These are phyloP conservation scores for Solanum etuberosum DNA, from an alignment of 257 asterid species.

Conservation along the genomic window DNA sequence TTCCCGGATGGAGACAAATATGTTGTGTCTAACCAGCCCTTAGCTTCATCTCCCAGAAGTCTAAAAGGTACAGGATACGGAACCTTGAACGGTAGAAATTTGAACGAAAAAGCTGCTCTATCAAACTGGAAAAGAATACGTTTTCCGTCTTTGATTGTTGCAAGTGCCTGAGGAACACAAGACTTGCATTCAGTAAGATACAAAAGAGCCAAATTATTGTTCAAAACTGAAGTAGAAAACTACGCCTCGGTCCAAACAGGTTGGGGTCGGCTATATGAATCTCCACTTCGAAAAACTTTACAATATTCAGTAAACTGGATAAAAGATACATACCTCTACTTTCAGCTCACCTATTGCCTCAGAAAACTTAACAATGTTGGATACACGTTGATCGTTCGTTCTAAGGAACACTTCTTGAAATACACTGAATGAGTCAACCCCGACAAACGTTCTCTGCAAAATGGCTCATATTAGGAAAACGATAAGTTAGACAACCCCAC, in stretches of 20 bases:
- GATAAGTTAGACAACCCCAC: neutral
- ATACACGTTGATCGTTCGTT: constrained; percentile 69
- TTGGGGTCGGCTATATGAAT: neutral
- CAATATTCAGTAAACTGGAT: neutral
- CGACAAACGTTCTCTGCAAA: constrained; percentile 85
- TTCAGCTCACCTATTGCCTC: constrained; percentile 71
- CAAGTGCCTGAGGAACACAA: constrained; percentile 46
- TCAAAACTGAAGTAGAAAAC: neutral
- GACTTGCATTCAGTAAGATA: neutral
- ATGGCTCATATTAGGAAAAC: neutral
- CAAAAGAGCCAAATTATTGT: neutral
- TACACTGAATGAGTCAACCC: constrained; percentile 78
- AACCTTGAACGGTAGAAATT: constrained; percentile 78
- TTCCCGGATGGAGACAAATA: constrained; percentile 83
- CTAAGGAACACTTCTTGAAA: constrained; percentile 83
- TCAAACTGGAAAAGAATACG: constrained; percentile 77
- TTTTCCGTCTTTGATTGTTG: constrained; percentile 54
- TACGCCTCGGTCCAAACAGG: neutral
- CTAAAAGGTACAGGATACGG: constrained; percentile 92
- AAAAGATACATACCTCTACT: constrained; percentile 58
- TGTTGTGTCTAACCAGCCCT: constrained; percentile 93
- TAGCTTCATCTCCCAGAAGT: constrained; percentile 94
- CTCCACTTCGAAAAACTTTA: neutral
- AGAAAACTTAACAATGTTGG: constrained; percentile 77
- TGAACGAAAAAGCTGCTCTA: constrained; percentile 79